Conservation (phyloP, 257 asterid genomes). For the Oldenlandia corymbosa region DNA sequence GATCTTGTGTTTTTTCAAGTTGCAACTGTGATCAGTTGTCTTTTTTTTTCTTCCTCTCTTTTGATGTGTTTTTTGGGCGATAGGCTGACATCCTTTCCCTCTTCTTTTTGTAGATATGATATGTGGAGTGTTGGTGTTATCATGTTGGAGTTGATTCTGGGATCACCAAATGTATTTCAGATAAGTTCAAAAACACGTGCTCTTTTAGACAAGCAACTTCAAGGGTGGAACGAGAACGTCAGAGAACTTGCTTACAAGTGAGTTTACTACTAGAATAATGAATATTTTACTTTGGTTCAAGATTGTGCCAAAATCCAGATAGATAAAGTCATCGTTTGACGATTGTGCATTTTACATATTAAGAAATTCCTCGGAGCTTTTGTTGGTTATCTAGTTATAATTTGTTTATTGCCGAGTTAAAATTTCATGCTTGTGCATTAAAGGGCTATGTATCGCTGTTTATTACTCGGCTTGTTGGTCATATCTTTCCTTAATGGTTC, state of each 20-base stretch:
- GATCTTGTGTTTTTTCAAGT: not conserved
- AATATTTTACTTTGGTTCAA: not conserved
- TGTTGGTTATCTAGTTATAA: too few species aligned
- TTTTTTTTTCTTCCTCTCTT: too few species aligned
- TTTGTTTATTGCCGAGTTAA: too few species aligned
- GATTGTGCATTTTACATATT: not conserved
- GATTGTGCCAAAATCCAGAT: not conserved
- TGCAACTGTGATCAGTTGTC: not conserved
- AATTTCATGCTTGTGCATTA: not conserved
- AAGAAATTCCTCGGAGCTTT: not conserved
- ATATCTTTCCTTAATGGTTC: too few species aligned
- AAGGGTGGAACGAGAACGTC: constrained; percentile 86
- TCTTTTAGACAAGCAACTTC: constrained; percentile 84
- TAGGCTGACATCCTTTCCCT: constrained; percentile 19
- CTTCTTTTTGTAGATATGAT: constrained; percentile 64
- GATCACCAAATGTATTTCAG: constrained; percentile 92
- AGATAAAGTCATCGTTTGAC: not conserved
- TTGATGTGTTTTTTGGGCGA: too few species aligned
- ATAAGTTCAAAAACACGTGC: constrained; percentile 73
- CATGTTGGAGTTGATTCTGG: constrained; percentile 83
- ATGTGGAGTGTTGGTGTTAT: constrained; percentile 98
- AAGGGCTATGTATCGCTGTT: not conserved
- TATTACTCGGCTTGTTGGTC: not conserved
- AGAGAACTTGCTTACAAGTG: constrained; percentile 94
- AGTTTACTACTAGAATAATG: constrained; percentile 22